Percentiles rank a stretch among this genome's conserved stretches.
Evolutionary conservation across 1,284 basidiomycete genomes (phyloP).

Genomic region (Coriolopsis trogii): DNA sequence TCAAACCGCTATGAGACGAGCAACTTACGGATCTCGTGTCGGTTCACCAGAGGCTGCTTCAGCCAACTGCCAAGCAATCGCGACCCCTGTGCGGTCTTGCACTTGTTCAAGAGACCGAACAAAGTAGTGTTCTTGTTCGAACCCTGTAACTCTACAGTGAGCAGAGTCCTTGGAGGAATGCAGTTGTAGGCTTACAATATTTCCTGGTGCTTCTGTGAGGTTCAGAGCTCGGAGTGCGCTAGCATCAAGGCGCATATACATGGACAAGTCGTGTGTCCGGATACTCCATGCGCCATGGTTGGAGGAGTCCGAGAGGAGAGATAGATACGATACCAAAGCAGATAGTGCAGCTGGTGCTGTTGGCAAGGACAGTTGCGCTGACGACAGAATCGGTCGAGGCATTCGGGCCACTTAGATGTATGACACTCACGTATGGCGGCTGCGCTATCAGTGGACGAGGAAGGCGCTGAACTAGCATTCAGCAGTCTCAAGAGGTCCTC

Average conservation of each 20-base stretch:
- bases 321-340: constrained; percentile 85
- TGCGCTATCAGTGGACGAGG: constrained; percentile 49
- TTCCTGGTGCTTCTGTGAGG: constrained; percentile 63
- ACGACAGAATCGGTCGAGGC: neutral
- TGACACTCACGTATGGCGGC: constrained; percentile 49
- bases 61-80: constrained; percentile 91
- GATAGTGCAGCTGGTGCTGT: constrained; percentile 80
- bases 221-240: constrained; percentile 93
- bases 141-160: constrained; percentile 37
- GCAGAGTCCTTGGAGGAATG: neutral
- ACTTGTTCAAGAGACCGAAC: constrained; percentile 90
- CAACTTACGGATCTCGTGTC: constrained; percentile 87
- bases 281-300: constrained; percentile 87
- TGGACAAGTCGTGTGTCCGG: constrained; percentile 87
- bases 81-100: constrained; percentile 97
- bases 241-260: constrained; percentile 96
- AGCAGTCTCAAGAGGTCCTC: constrained; percentile 87
- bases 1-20: neutral
- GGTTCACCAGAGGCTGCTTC: constrained; percentile 94
- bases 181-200: constrained; percentile 23
- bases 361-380: constrained; percentile 80
- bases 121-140: constrained; percentile 84
- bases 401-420: neutral
- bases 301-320: constrained; percentile 79
- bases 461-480: constrained; percentile 44